Conservation (phyloP, 1,139 yeast genomes). For the Saccharomycopsis crataegensis region DNA sequence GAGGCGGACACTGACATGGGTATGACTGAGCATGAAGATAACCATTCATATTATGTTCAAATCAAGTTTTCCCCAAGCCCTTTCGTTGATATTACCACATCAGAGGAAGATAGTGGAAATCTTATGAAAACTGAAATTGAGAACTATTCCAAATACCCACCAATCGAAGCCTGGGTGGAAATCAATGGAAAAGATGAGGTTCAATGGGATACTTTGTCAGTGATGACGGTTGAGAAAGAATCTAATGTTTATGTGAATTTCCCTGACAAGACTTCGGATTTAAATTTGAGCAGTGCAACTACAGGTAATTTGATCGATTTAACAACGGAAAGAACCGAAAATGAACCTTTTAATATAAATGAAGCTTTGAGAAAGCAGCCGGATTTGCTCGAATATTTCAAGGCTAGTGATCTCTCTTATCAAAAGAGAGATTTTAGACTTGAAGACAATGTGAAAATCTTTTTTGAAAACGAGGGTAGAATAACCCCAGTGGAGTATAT, state of each 20-base stretch:
- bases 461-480: conserved; percentile 27
- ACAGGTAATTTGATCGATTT: conserved; percentile 31
- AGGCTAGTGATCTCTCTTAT: conserved; percentile 22
- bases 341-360: not conserved
- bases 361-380: conserved; percentile 28
- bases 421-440: too few relatives aligned
- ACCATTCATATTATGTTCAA: conserved; percentile 36
- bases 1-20: conserved; percentile 21
- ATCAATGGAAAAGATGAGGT: conserved; percentile 35
- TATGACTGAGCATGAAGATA: not conserved
- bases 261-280: conserved; percentile 36
- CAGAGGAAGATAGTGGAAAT: not conserved
- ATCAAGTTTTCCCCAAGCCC: conserved; percentile 45
- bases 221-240: conserved; percentile 45
- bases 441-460: conserved; percentile 14
- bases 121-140: conserved; percentile 10
- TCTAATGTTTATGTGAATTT: conserved; percentile 35
- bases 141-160: conserved; percentile 34
- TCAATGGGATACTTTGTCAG: conserved; percentile 34
- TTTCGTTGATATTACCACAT: conserved; percentile 19
- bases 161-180: conserved; percentile 49
- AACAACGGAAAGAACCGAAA: not conserved
- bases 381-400: conserved; percentile 35
- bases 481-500: conserved; percentile 23
- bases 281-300: conserved; percentile 39